Evolutionary conservation across 345 rosid species (phyloP).

Genomic region (Eucalyptus sp.): DNA sequence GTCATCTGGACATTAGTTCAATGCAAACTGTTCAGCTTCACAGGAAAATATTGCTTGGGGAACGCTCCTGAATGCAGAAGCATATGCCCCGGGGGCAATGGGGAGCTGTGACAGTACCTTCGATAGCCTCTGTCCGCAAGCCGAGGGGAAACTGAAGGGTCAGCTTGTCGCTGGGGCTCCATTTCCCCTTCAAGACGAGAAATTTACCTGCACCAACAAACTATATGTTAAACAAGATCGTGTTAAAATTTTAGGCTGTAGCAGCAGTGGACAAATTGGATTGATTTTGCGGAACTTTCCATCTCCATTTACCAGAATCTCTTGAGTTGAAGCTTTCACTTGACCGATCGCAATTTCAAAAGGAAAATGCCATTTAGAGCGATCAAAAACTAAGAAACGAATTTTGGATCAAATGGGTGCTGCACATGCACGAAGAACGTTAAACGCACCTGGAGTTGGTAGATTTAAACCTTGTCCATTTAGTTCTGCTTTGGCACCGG

Average conservation of each 20-base stretch:
- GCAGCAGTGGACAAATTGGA: neutral
- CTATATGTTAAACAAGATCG: neutral
- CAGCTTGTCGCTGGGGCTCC: conserved; percentile 51
- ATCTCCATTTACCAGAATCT: neutral
- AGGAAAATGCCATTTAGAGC: neutral
- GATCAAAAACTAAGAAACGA: neutral
- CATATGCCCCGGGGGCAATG: neutral
- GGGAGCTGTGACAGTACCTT: conserved; percentile 29
- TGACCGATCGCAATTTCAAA: neutral
- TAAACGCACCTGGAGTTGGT: conserved; percentile 51
- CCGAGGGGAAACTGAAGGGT: conserved; percentile 47
- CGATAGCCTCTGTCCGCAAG: conserved; percentile 56
- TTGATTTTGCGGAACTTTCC: neutral
- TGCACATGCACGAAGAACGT: neutral
- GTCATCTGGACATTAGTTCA: conserved; percentile 44
- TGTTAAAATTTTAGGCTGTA: neutral
- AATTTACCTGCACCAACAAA: conserved; percentile 39
- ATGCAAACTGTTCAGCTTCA: neutral
- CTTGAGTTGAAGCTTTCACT: neutral
- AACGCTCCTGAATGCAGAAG: neutral
- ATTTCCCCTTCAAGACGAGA: conserved; percentile 32
- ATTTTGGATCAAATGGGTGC: neutral
- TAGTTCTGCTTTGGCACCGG: conserved; percentile 45
- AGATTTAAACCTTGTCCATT: conserved; percentile 32
- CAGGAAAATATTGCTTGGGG: neutral